phyloP scores from a whole-genome alignment of 2,329 filamentous ascomycete species.

The Paradendryphiella salina region DNA sequence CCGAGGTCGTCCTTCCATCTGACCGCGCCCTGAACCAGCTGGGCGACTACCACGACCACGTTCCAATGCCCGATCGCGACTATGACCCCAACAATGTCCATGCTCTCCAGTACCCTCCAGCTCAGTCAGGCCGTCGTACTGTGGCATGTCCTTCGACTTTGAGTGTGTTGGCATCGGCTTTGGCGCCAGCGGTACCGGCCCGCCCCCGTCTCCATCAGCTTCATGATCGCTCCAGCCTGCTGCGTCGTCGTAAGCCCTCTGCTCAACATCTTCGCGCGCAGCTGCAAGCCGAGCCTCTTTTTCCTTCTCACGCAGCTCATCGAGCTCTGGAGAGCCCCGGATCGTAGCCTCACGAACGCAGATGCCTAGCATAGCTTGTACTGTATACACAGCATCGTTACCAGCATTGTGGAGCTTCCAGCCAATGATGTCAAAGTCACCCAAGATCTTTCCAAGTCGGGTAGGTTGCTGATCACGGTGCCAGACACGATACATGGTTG shows the following conservation, averaged over 20 bases:
- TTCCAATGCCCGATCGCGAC: background rate
- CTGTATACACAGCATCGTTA: slow-evolving; percentile 81
- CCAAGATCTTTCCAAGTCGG: slow-evolving; percentile 64
- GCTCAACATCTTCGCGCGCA: slow-evolving; percentile 34
- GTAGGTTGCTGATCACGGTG: slow-evolving; percentile 57
- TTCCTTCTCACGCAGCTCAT: slow-evolving; percentile 29
- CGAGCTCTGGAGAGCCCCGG: slow-evolving; percentile 34
- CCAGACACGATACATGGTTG: slow-evolving; percentile 68
- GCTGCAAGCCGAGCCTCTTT: slow-evolving; percentile 29
- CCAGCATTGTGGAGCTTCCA: slow-evolving; percentile 81
- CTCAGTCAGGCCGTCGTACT: slow-evolving; percentile 2
- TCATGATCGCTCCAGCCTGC: slow-evolving; percentile 46
- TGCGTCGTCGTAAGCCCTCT: slow-evolving; percentile 47
- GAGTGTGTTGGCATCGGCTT: background rate
- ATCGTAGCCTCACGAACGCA: slow-evolving; percentile 52
- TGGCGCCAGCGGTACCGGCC: slow-evolving; percentile 26
- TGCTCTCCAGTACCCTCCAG: background rate
- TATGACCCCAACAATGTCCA: slow-evolving; percentile 4
- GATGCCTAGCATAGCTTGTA: slow-evolving; percentile 72
- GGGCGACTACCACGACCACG: slow-evolving; percentile 1
- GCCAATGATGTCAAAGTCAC: slow-evolving; percentile 64
- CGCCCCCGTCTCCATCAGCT: slow-evolving; percentile 45
- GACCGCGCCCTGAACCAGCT: background rate
- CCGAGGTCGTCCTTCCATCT: background rate
- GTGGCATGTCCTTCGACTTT: background rate